These are phyloP conservation scores for Apiospora phragmitis DNA, from an alignment of 2,329 filamentous ascomycete genomes.

Conservation along the genomic window DNA sequence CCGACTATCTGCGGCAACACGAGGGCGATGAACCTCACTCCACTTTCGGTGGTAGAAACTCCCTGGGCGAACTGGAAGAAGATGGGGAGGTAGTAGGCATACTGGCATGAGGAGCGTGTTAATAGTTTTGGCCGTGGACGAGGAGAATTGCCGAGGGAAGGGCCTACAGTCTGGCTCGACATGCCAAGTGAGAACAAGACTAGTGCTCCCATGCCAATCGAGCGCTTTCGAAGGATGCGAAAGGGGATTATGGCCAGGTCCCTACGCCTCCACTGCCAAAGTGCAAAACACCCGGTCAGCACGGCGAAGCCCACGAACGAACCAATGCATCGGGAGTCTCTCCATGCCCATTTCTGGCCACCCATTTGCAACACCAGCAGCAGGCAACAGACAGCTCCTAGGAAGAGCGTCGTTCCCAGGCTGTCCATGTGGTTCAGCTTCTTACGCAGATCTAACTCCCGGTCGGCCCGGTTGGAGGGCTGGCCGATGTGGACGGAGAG, in stretches of 20 bases:
- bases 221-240: constrained; percentile 46
- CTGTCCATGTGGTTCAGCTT: constrained; percentile 50
- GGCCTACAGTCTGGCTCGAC: constrained; percentile 42
- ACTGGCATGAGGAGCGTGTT: constrained; percentile 9
- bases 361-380: constrained; percentile 60
- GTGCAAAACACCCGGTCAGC: constrained; percentile 47
- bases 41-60: constrained; percentile 51
- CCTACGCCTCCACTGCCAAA: constrained; percentile 44
- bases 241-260: constrained; percentile 51
- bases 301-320: constrained; percentile 50
- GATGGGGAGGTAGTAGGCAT: constrained; percentile 9
- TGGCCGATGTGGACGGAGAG: constrained; percentile 44
- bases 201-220: constrained; percentile 36
- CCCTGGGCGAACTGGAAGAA: constrained; percentile 54
- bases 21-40: constrained; percentile 55
- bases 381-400: constrained; percentile 52
- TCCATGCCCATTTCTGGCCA: constrained; percentile 50
- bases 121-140: no score
- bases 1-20: constrained; percentile 50
- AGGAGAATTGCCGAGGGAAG: no score
- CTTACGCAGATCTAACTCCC: constrained; percentile 30
- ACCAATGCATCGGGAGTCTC: constrained; percentile 47
- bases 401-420: constrained; percentile 47
- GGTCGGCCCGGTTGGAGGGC: constrained; percentile 30
- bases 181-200: constrained; percentile 48